Evolutionary conservation across 345 rosid genomes (phyloP), one percentile per base, ranked within the genome.

Genomic region (Brassica nigra): DNA sequence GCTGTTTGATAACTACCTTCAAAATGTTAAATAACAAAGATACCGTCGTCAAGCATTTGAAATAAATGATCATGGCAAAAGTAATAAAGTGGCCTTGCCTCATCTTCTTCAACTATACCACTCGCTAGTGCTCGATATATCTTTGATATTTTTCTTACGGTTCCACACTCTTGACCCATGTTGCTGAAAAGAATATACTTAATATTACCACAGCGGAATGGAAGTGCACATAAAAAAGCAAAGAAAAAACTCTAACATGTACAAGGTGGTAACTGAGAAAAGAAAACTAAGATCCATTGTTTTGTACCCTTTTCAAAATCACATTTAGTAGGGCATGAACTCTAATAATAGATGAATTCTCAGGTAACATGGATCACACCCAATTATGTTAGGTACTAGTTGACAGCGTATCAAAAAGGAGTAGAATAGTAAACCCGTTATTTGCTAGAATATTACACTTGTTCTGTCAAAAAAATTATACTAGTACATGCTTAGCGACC

Each of bases 121-220:
- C 76, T 55, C 9, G 87, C 97, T 52, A 92, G 83, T 71, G 97
- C 93, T 37, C 92, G 87, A 61, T 90, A 92, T 81, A 90, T 84
- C 88, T 94, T 92, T 55, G 87, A 67, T 73, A 94, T 90, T 80
- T 86, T 87, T 85, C 95, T 84, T 55, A 76, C 63, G 6, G 74
- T 59, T 77, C 69, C 73, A 71, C 16, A 30, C 80, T 85, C 84
- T 73, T 62, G 72, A 71, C 77, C 76, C 67, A 77, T 12, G 69
- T 83, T 71, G 34, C 84, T 82, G 80, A 47, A 63, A 57, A 36
- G 14, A 77, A 7, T 58, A 58, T 30, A 71, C 36, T 58, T 76
- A 33, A 20, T 31, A 66, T 23, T 20, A 11, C 14, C 5, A 73
- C 30, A 78, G 71, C 4, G 3, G 54, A 28, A 11, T 57, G 73